These are phyloP conservation scores for Geranium brycei DNA, from an alignment of 345 rosid genomes.

Conservation along the genomic window DNA sequence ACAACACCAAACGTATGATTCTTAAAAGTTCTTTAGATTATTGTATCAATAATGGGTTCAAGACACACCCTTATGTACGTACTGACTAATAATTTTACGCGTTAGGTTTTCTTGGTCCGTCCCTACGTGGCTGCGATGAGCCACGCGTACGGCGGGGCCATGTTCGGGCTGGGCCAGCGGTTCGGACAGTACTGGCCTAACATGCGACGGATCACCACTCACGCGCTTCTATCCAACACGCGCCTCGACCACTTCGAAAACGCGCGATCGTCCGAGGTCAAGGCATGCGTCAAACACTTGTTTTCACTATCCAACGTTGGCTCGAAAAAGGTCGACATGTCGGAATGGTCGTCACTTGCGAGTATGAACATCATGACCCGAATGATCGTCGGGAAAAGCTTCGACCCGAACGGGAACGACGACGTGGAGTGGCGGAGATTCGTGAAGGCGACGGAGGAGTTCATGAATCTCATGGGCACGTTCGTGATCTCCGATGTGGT, in stretches of 20 bases:
- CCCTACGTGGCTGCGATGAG: not conserved
- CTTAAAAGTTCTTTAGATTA: too few species aligned
- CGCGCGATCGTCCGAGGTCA: slow-evolving; percentile 5
- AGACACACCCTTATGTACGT: too few species aligned
- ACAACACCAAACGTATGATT: too few species aligned
- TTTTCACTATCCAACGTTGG: not conserved
- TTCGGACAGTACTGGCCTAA: slow-evolving; percentile 12
- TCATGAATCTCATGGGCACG: slow-evolving; percentile 5
- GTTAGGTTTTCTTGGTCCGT: too few species aligned
- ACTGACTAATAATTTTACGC: too few species aligned
- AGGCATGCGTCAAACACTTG: slow-evolving; percentile 6
- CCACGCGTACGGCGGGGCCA: slow-evolving; percentile 7
- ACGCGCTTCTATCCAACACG: slow-evolving; percentile 9
- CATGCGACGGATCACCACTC: slow-evolving; percentile 5
- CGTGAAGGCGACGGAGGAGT: slow-evolving; percentile 1
- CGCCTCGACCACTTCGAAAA: slow-evolving; percentile 9
- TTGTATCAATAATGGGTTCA: too few species aligned
- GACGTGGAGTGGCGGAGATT: not conserved
- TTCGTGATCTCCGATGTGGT: slow-evolving; percentile 11
- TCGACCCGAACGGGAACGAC: not conserved
- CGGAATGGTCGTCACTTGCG: slow-evolving; percentile 4
- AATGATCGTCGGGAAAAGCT: not conserved
- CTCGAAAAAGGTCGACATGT: not conserved
- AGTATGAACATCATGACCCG: not conserved
- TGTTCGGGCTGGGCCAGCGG: slow-evolving; percentile 4